Evolutionary conservation across 208 protist genomes (phyloP), one percentile per base, ranked within the genome.

Genomic region (Leptomonas pyrrhocoris): DNA sequence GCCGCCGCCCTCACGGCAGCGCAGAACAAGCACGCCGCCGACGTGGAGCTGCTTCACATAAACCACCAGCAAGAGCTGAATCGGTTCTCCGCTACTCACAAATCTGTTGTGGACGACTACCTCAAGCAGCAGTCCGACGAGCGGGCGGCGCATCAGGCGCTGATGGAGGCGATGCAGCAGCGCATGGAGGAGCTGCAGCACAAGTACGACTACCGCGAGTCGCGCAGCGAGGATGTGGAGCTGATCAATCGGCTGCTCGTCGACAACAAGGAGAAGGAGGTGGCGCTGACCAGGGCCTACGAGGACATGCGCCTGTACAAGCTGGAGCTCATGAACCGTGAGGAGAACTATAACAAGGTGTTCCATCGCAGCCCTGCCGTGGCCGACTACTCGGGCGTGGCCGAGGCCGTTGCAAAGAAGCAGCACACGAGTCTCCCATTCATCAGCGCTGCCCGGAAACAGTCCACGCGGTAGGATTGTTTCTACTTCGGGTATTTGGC

Each of bases 341-440:
- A 98, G 66, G 94, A 98, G 56, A 98, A 92, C 68, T 98, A 97
- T 82, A 98, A 98, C 72, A 97, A 97, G 50, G 73, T 96, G 4
- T 98, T 98, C 77, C 79, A 85, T 11, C 66, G 96, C 27, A 73
- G 80, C n/a, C 92, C 90, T 2, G 68, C 69, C 23, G 74, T 89
- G 15, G 81, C 81, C 6, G 81, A 70, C 56, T 73, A 69, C 45
- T 73, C 73, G 25, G 68, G 28, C 3, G 46, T 68, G 0, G 46
- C 73, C 18, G 68, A 75, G 60, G 40, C 50, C 1, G 28, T 61
- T 5, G 21, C 48, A 1, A 61, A 73, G 46, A 45, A 38, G 19
- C 19, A 43, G 19, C 60, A 65, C 12, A 43, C 60, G 19, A 55
- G 46, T 19, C 60, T 65, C 3, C 60, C 60, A 12, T 18, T 45